Base-by-base conservation (phyloP, 176 grass and related monocot genomes). In the Triticum dicoccoides region DNA sequence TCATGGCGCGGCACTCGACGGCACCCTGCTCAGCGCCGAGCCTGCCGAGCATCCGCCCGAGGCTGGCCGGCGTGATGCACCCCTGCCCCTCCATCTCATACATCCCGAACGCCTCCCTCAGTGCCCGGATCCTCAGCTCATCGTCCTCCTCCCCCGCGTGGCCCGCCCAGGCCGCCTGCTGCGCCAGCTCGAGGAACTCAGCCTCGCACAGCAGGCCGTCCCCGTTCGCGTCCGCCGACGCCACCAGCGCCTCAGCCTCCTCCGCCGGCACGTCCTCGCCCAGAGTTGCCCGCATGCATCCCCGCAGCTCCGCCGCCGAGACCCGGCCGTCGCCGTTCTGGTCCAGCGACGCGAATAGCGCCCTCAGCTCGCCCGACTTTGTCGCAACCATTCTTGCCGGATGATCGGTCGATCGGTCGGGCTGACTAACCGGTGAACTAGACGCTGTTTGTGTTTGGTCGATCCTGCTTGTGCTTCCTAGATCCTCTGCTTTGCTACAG, bases 21-120 rank as follows among this genome's bases (percentile, higher is more conserved):
- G 65, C 21, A 5, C 32, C 71, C 58, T 5, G 69, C 30, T 65
- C 71, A 24, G 25, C 47, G 0, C 83, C 83, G 17, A 85, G 59
- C 35, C 24, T 44, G 56, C 72, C 32, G 6, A 85, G 71, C 54
- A 27, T 85, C 58, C 56, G 58, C 6, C 21, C 42, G 1, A 77
- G 58, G 83, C 83, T 85, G 58, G 4, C 13, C 10, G 83, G 71
- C 38, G 83, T 85, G 83, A 85, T 85, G 70, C 37, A 77, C 2
- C 71, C 71, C 33, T 51, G 15, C 2, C 83, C 71, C 4, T 85
- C 58, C 83, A 85, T 77, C 83, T 65, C 83, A 25, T 85, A 85
- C 54, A 59, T 12, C 14, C 25, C 58, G 13, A 85, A 85, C 8
- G 38, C 83, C 17, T 85, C 83, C 39, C 17, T 62, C 1, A 77